Percentiles rank a stretch among this genome's conserved stretches.
These are phyloP conservation scores for Nyssa sinensis DNA, from an alignment of 148 eudicot genomes.

Conservation along the genomic window DNA sequence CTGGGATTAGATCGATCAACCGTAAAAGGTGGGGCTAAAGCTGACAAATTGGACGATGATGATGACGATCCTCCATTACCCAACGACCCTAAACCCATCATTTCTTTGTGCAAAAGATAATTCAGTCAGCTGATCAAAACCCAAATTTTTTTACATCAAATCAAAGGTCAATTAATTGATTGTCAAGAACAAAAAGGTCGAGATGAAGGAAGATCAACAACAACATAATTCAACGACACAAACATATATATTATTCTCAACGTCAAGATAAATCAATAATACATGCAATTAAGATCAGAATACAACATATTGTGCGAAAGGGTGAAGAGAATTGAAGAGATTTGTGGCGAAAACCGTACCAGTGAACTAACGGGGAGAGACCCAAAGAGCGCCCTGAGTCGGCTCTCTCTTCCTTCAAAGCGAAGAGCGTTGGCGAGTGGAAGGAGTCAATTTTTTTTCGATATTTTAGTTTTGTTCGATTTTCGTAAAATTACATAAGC, in stretches of 20 bases:
- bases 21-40: slow-evolving; percentile 84
- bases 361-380: background rate
- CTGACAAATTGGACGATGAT: slow-evolving; percentile 69
- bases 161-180: background rate
- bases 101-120: slow-evolving; percentile 14
- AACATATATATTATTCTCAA: background rate
- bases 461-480: too few species aligned
- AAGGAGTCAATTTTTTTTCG: background rate
- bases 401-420: background rate
- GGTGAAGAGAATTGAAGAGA: background rate
- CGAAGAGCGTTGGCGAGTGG: background rate
- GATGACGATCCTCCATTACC: slow-evolving; percentile 53
- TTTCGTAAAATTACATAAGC: background rate
- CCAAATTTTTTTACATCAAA: slow-evolving; percentile 5
- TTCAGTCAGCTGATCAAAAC: slow-evolving; percentile 20
- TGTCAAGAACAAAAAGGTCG: background rate
- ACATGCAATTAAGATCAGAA: background rate
- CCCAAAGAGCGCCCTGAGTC: slow-evolving; percentile 1
- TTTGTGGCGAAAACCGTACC: background rate
- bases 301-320: background rate
- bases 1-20: slow-evolving; percentile 58
- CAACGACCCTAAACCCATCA: slow-evolving; percentile 60
- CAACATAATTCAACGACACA: slow-evolving; percentile 2
- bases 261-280: background rate
- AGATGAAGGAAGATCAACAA: slow-evolving; percentile 1